Base-by-base conservation (phyloP, 139 green algal genomes). In the Zygnema circumcarinatum region DNA sequence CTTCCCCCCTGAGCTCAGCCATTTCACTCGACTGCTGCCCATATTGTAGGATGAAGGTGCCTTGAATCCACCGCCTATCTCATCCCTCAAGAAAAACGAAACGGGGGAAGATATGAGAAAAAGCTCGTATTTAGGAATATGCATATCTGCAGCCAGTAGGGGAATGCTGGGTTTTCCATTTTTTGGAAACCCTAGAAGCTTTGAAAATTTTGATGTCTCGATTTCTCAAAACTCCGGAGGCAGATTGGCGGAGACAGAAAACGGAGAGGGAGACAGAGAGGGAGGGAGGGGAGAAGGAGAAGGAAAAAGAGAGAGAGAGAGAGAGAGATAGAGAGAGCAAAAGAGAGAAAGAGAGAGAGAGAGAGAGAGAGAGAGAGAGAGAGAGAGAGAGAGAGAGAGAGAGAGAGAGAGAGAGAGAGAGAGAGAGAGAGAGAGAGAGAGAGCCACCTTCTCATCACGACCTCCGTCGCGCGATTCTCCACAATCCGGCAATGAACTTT, bases 381-480 rank as follows among this genome's bases (percentile, higher is more conserved):
- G 54, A n/a, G 74, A 76, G 11, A 41, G 11, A 25, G 76, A n/a
- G 11, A 82, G 3, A 76, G 53, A 53, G 3, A 84, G 53, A 84
- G 3, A 76, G 3, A 84, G 53, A 41, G 7, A 76, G 7, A 84
- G 11, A 76, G 11, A 84, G 53, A 84, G 53, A 76, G 7, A 53
- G 7, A 84, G 3, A 11, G 53, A 62, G 7, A 62, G 7, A 62
- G 7, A 62, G 7, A 62, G 47, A 2, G n/a, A 20, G 3, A 68
- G 3, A 47, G 7, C 38, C 41, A 89, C 83, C 83, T 89, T 47
- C 67, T 89, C 83, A 89, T 89, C 20, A 88, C 83, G 22, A 89
- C 29, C 3, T 89, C 33, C 11, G 53, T 16, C 16, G 83, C 83
- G 0, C 79, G 39, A 56, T 89, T 89, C 21, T 40, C 41, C 29